Evolutionary conservation across 768 basidiomycete genomes (phyloP), one percentile per base, ranked within the genome.

Genomic region (Hirschioporus abietinus): DNA sequence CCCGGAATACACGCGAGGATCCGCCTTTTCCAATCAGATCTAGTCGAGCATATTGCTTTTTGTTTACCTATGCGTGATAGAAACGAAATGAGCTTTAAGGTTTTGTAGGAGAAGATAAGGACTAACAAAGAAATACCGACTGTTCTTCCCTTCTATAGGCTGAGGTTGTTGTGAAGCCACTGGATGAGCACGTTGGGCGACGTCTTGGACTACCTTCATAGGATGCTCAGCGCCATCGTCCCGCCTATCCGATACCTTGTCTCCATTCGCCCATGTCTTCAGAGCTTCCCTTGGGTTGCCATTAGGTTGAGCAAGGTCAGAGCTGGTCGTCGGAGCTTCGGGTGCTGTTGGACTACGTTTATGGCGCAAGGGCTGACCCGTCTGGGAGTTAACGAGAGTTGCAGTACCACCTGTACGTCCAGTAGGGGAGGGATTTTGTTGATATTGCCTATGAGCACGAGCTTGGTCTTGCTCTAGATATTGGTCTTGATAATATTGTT

Each of bases 11-110:
- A 62, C 92, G 90, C n/a, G 95, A 97, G 9, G 95, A 91, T 0
- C 96, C 96, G 58, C 96, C 96, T 72, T 90, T 93, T 57, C 96
- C 96, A 65, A 99, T 88, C 78, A 93, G 82, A 73, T 95, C 93
- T 1, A 98, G 83, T 1, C 93, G 88, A 30, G 89, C 89, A 69
- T 98, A 98, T 0, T 83, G 76, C 71, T 87, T 90, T 75, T 88
- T 91, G 80, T 96, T 96, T 34, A 94, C 88, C 88, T 87, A 68
- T 12, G 66, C 0, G 10, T 30, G 10, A 15, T 34, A 20, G 35
- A 30, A 61, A 23, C 64, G 15, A 64, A 17, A 68, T 60, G 59
- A 71, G 35, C 63, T 57, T 63, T 17, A 58, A 64, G 42, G 60
- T 12, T n/a, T 30, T 24, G 35, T 20, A 24, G 15, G 7, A n/a